Base-by-base conservation (phyloP, 805 yeast species). In the Wickerhamomyces chambardii region DNA sequence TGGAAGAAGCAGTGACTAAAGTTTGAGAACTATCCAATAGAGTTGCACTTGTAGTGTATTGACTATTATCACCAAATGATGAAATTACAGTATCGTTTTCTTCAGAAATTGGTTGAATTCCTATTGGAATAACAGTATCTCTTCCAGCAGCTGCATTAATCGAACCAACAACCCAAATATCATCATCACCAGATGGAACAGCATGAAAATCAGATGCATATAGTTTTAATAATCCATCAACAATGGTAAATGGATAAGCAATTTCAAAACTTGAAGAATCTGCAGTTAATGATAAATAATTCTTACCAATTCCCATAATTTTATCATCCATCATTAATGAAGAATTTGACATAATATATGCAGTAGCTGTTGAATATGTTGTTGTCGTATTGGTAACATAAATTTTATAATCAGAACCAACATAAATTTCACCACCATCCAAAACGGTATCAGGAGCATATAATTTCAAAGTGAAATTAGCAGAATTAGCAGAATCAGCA, bases 361-460 rank as follows among this genome's bases (percentile, higher is more conserved):
- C 44, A 2, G 33, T 30, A 17, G 27, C n/a, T 8, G 12, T 2
- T 8, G 3, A 14, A 24, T 24, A 4, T 17, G 37, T 18, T 2
- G 34, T 28, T 6, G 39, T n/a, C 12, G 24, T 9, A 14, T 33
- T 37, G n/a, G 38, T 18, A 15, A 42, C 22, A 22, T 29, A 32
- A 27, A 39, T 25, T 29, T 34, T 36, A 25, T 29, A 7, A 17
- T 35, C 40, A 11, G 21, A 29, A 39, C 19, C 51, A 33, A 15
- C 46, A 46, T 30, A 47, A 37, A 18, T 44, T 48, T 15, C 25
- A 2, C 57, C 47, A 28, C 44, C 53, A 6, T 40, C 45, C 4
- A 55, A 40, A 11, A 43, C 30, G 11, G 48, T 41, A 15, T 29
- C 36, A 10, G 41, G 39, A 12, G 48, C 45, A 15, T 39, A 40